These are phyloP conservation scores for Volvox africanus DNA, from an alignment of 139 green algal genomes.

Conservation along the genomic window DNA sequence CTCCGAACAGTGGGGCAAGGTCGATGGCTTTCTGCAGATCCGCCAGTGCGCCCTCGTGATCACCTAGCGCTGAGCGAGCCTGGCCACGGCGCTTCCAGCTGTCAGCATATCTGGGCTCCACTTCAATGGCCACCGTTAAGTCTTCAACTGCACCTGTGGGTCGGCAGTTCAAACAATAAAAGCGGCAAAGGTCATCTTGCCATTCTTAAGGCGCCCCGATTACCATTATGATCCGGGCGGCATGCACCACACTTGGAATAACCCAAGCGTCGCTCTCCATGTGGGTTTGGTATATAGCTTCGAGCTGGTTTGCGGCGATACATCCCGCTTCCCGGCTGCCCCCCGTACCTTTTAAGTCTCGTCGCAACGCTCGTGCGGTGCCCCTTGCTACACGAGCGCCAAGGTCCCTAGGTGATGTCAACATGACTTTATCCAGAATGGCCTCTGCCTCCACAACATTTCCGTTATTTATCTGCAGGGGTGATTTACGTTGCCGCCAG, in stretches of 20 bases:
- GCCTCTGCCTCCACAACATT: slow-evolving; percentile 70
- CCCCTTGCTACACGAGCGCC: slow-evolving; percentile 78
- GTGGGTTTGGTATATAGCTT: too few species aligned
- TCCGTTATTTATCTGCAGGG: slow-evolving; percentile 84
- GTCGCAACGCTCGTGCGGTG: slow-evolving; percentile 80
- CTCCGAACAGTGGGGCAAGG: slow-evolving; percentile 57
- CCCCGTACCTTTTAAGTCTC: slow-evolving; percentile 70
- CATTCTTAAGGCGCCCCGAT: too few species aligned
- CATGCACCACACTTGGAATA: too few species aligned
- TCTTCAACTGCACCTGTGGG: slow-evolving; percentile 77
- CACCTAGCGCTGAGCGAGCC: slow-evolving; percentile 78
- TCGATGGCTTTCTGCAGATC: slow-evolving; percentile 72
- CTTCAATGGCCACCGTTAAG: slow-evolving; percentile 81
- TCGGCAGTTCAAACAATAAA: too few species aligned
- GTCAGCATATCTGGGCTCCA: slow-evolving; percentile 80
- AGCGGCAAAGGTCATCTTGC: too few species aligned
- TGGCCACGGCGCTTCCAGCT: slow-evolving; percentile 86
- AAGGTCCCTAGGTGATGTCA: slow-evolving; percentile 59
- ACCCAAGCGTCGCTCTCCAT: too few species aligned
- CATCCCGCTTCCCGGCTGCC: too few species aligned
- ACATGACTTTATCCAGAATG: slow-evolving; percentile 79
- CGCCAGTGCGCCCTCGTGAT: slow-evolving; percentile 68
- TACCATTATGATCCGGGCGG: too few species aligned
- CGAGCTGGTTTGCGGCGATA: too few species aligned
- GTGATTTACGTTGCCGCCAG: too few species aligned